These are phyloP conservation scores for Dictyostelium capitatum DNA, from an alignment of 78 protist species.

Conservation along the genomic window DNA sequence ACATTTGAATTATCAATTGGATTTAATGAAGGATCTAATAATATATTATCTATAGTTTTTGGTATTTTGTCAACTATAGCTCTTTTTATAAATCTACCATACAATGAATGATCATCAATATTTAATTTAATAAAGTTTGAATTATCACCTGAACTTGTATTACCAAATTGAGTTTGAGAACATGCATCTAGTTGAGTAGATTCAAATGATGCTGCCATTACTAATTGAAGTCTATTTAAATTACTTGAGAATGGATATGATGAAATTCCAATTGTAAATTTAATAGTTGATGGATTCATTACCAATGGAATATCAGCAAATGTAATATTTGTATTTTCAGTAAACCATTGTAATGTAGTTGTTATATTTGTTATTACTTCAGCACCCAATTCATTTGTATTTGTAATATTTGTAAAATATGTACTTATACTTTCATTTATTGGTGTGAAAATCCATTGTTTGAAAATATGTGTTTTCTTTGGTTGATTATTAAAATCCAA, in stretches of 20 bases:
- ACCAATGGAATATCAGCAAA: not conserved
- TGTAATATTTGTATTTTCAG: not conserved
- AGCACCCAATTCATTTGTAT: not conserved
- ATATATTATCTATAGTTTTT: not conserved
- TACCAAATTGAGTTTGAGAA: not conserved
- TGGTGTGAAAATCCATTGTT: slow-evolving; percentile 4
- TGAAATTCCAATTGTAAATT: not conserved
- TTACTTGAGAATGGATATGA: not conserved
- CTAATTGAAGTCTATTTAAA: slow-evolving; percentile 5
- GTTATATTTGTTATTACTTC: not conserved
- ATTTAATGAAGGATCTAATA: not conserved
- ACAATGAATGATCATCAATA: not conserved
- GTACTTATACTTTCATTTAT: not conserved
- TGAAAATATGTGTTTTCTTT: not conserved
- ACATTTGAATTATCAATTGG: too few relatives aligned
- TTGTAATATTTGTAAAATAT: not conserved
- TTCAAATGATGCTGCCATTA: slow-evolving; percentile 6
- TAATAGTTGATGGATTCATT: slow-evolving; percentile 26
- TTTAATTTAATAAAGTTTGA: not conserved
- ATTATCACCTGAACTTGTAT: not conserved
- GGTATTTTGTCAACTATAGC: not conserved
- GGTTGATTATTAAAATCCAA: not conserved
- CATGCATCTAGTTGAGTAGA: not conserved
- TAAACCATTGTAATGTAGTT: not conserved
- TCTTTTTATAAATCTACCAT: not conserved